Evolutionary conservation across 148 eudicot species (phyloP), one percentile per base, ranked within the genome.

Genomic region (Rhododendron simsii): DNA sequence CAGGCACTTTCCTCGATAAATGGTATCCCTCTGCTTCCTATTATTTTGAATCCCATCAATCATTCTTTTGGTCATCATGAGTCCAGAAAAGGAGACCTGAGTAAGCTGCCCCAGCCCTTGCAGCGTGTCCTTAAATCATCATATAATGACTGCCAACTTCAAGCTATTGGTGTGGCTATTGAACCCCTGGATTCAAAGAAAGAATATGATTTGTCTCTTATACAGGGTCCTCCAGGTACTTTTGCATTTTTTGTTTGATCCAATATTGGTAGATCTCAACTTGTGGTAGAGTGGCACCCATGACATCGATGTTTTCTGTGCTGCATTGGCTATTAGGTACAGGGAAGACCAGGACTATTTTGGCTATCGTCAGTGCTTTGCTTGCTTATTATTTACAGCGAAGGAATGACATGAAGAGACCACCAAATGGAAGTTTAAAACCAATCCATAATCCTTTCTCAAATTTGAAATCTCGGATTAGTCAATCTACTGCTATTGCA

Each of bases 191-290:
- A 89, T 89, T 90, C 89, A 82, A 87, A 83, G 41, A 90, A 88
- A 88, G 93, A 89, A 75, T 90, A 90, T 77, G 91, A 90, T 55
- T 78, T 98, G 90, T 92, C 96, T 71, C 99, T 98, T 84, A 93
- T 98, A 85, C 99, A 98, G 94, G 99, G 99, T 80, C 99, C 99
- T 89, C 99, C 99, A 95, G 99, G 99, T 95, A 88, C 81, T 83
- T n/a, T 80, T 50, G 81, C 80, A 51, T 63, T 30, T 85, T 55
- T 87, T 53, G 37, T 79, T 84, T 67, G 83, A 44, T 84, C 57
- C 48, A 44, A 39, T 12, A 45, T 71, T 35, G 44, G 57, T 45
- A 20, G 57, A 9, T 81, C 21, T 83, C 39, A 74, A 71, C 11
- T 30, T 79, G 44, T 37, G 35, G 50, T 23, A 77, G 18, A 26